A percentile compares a stretch with the other conserved stretches of the same genome.
These are phyloP conservation scores for Colletotrichum godetiae DNA, from an alignment of 2,329 filamentous ascomycete genomes.

Conservation along the genomic window DNA sequence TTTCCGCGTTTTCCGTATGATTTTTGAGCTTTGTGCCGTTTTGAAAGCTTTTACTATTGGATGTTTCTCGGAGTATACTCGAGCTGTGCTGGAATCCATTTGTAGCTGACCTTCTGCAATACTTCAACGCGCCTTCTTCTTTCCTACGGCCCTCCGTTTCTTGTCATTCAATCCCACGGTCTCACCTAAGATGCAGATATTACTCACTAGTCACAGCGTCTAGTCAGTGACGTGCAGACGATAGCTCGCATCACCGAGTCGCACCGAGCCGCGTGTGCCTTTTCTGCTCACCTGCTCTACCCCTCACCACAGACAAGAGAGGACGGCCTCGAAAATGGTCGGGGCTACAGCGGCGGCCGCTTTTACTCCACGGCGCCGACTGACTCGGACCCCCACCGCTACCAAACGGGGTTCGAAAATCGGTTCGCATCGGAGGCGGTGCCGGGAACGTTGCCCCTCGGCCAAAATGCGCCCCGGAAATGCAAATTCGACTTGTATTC, in stretches of 20 bases:
- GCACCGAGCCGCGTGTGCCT: not conserved
- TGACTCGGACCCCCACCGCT: conserved; percentile 57
- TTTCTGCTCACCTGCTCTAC: not conserved
- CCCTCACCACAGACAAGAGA: conserved; percentile 31
- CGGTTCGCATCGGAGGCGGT: conserved; percentile 53
- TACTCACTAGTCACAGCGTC: not conserved
- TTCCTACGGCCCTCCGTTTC: not conserved
- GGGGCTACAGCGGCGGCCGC: conserved; percentile 38
- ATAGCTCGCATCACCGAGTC: conserved; percentile 21
- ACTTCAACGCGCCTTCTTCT: not conserved
- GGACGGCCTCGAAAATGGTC: conserved; percentile 33
- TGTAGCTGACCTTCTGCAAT: not conserved
- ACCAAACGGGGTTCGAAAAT: conserved; percentile 69
- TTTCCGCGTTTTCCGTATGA: not conserved
- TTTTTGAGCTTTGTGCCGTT: not conserved
- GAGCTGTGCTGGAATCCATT: no score
- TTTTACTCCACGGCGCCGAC: conserved; percentile 39
- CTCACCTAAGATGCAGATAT: not conserved
- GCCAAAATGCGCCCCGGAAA: not conserved
- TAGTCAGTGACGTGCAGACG: conserved; percentile 18
- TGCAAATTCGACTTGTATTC: not conserved
- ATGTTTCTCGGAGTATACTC: not conserved
- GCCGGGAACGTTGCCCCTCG: not conserved
- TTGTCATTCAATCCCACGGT: not conserved
- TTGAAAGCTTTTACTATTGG: not conserved